A percentile compares a stretch with the other conserved stretches of the same genome.
phyloP scores from a whole-genome alignment of 1,284 basidiomycete species.

The Puccinia triticina region DNA sequence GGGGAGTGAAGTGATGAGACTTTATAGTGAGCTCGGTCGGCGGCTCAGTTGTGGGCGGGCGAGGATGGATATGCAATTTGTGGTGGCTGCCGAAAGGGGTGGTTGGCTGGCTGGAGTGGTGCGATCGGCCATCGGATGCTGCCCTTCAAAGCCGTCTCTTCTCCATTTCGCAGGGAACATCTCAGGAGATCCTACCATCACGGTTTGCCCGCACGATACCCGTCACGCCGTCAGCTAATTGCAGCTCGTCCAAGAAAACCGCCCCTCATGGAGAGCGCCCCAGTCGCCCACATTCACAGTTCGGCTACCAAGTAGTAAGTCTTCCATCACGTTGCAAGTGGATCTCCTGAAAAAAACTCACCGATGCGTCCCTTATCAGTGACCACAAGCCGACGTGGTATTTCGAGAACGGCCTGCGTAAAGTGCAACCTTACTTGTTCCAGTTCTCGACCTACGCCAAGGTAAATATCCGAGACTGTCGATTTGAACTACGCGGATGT shows the following conservation, averaged over 20 bases:
- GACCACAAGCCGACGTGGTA: slow-evolving; percentile 48
- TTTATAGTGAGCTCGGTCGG: not conserved
- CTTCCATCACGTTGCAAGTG: not conserved
- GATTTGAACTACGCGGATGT: not conserved
- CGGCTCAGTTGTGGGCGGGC: slow-evolving; percentile 31
- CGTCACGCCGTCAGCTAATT: too few relatives aligned
- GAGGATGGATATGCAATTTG: not conserved
- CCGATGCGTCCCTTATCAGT: not conserved
- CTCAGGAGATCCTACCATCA: too few relatives aligned
- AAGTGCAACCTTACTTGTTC: slow-evolving; percentile 48
- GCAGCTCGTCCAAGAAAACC: too few relatives aligned
- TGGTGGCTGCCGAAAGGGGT: too few relatives aligned
- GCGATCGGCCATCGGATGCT: too few relatives aligned
- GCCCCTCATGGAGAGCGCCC: not conserved
- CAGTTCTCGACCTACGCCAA: slow-evolving; percentile 48
- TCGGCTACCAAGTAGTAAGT: slow-evolving; percentile 50
- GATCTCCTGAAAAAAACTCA: not conserved
- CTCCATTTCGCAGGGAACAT: too few relatives aligned
- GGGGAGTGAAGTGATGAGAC: not conserved
- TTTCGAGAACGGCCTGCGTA: slow-evolving; percentile 46
- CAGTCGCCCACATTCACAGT: slow-evolving; percentile 29
- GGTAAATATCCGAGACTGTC: slow-evolving; percentile 2
- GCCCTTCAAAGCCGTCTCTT: too few relatives aligned
- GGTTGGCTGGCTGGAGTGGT: too few relatives aligned
- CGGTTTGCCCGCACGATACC: too few relatives aligned